phyloP scores from a whole-genome alignment of 1,284 basidiomycete species.

The Cryptococcus sp. region DNA sequence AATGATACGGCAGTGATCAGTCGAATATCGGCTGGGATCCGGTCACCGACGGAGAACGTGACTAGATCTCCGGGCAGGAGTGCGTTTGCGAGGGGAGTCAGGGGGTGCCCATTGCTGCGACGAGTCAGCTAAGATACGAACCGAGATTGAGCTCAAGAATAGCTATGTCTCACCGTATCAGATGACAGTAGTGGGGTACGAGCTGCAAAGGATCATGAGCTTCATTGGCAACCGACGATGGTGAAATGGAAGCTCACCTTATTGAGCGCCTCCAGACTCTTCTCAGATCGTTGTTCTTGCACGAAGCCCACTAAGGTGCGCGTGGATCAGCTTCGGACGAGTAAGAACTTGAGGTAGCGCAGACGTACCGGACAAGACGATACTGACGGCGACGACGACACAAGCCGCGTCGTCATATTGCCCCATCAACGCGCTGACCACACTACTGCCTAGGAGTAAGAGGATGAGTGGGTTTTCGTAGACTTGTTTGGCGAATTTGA shows the following conservation, averaged over 20 bases:
- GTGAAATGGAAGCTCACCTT: constrained; percentile 55
- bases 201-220: constrained; percentile 53
- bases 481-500: constrained; percentile 86
- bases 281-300: constrained; percentile 91
- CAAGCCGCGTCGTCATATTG: constrained; percentile 92
- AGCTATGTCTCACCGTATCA: constrained; percentile 65
- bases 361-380: constrained; percentile 81
- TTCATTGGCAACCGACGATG: not conserved
- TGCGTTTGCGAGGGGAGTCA: constrained; percentile 85
- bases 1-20: constrained; percentile 75
- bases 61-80: constrained; percentile 94
- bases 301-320: constrained; percentile 82
- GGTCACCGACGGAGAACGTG: constrained; percentile 81
- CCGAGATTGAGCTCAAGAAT: not conserved
- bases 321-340: constrained; percentile 8
- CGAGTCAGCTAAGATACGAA: not conserved
- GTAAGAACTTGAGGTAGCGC: not conserved
- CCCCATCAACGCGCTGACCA: constrained; percentile 84
- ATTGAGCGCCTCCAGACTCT: constrained; percentile 90
- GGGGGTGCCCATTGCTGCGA: constrained; percentile 67
- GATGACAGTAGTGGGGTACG: constrained; percentile 92
- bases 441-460: constrained; percentile 81
- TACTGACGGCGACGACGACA: constrained; percentile 89
- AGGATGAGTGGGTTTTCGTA: constrained; percentile 92
- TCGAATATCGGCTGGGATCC: constrained; percentile 89